Conservation (phyloP, 2,329 filamentous ascomycete genomes). For the Gaeumannomyces tritici region DNA sequence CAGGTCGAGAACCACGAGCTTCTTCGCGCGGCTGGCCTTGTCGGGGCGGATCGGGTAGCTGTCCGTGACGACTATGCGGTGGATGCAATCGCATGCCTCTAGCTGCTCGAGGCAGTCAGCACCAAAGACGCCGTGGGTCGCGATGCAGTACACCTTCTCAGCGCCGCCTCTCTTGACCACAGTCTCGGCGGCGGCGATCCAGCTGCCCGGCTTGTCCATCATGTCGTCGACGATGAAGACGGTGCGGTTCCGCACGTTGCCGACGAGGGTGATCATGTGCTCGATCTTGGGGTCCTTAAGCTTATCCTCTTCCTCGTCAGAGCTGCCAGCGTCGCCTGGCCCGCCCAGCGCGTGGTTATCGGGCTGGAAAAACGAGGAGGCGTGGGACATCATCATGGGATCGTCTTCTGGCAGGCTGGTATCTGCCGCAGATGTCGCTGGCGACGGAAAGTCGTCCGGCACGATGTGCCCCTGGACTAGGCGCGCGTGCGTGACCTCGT, state of each 20-base stretch:
- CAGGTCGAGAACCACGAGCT: conserved; percentile 83
- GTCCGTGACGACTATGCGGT: conserved; percentile 91
- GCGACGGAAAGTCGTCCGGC: conserved; percentile 83
- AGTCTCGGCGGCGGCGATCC: conserved; percentile 95
- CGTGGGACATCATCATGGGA: conserved; percentile 68
- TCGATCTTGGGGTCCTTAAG: conserved; percentile 72
- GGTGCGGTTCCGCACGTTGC: conserved; percentile 77
- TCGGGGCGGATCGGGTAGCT: conserved; percentile 84
- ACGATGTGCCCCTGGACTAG: conserved; percentile 92
- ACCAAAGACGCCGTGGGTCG: conserved; percentile 91
- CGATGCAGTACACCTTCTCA: conserved; percentile 94
- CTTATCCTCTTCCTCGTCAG: conserved; percentile 90
- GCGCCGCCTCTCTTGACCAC: conserved; percentile 88
- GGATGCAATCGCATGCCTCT: conserved; percentile 86
- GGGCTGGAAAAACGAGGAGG: conserved; percentile 68
- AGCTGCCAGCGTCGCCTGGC: conserved; percentile 71
- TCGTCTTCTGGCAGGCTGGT: conserved; percentile 62
- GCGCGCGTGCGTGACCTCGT: conserved; percentile 84
- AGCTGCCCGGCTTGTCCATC: conserved; percentile 94
- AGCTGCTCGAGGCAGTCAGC: conserved; percentile 83
- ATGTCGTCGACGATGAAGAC: conserved; percentile 98
- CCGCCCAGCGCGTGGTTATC: conserved; percentile 69
- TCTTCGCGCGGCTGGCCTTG: conserved; percentile 60
- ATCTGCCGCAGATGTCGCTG: conserved; percentile 58
- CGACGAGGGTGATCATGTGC: conserved; percentile 95